Percentiles rank a stretch among this genome's conserved stretches.
Evolutionary conservation across 1,284 basidiomycete species (phyloP).

Genomic region (Microbotryomycetes sp.): DNA sequence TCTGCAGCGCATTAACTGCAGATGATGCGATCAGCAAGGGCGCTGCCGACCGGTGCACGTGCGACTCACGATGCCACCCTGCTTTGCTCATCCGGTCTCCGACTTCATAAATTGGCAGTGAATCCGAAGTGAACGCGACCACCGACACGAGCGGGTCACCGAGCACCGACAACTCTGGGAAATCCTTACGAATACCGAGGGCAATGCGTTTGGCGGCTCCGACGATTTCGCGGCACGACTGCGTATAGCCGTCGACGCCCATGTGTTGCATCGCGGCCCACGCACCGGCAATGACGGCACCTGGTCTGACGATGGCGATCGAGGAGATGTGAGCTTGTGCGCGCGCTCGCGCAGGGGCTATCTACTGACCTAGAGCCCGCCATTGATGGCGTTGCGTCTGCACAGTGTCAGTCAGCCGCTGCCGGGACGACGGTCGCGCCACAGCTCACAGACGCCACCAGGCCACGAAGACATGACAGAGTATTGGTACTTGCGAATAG

Average conservation of each 20-base stretch:
- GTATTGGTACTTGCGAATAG: slow-evolving; percentile 67
- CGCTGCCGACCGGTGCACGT: slow-evolving; percentile 17
- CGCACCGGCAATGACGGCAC: slow-evolving; percentile 84
- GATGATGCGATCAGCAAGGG: neutral
- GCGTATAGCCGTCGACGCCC: slow-evolving; percentile 85
- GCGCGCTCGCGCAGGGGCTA: slow-evolving; percentile 20
- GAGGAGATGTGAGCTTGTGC: slow-evolving; percentile 21
- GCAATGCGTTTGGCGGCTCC: slow-evolving; percentile 61
- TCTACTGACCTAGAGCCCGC: slow-evolving; percentile 72
- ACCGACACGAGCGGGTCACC: slow-evolving; percentile 84
- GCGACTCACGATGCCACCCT: slow-evolving; percentile 36
- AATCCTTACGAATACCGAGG: slow-evolving; percentile 55
- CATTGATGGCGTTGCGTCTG: slow-evolving; percentile 75
- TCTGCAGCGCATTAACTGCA: slow-evolving; percentile 64
- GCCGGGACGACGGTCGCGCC: slow-evolving; percentile 26
- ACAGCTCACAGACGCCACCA: slow-evolving; percentile 47
- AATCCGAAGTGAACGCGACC: slow-evolving; percentile 72
- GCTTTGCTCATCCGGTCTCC: slow-evolving; percentile 77
- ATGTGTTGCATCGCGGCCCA: slow-evolving; percentile 95
- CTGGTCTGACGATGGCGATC: slow-evolving; percentile 54
- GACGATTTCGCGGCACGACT: slow-evolving; percentile 79
- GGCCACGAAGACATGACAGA: slow-evolving; percentile 74
- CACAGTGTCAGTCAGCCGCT: slow-evolving; percentile 49
- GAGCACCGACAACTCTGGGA: slow-evolving; percentile 74
- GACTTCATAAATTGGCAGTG: slow-evolving; percentile 65